These are phyloP conservation scores for Berkeleyomyces rouxiae DNA, from an alignment of 2,329 filamentous ascomycete species.

Conservation along the genomic window DNA sequence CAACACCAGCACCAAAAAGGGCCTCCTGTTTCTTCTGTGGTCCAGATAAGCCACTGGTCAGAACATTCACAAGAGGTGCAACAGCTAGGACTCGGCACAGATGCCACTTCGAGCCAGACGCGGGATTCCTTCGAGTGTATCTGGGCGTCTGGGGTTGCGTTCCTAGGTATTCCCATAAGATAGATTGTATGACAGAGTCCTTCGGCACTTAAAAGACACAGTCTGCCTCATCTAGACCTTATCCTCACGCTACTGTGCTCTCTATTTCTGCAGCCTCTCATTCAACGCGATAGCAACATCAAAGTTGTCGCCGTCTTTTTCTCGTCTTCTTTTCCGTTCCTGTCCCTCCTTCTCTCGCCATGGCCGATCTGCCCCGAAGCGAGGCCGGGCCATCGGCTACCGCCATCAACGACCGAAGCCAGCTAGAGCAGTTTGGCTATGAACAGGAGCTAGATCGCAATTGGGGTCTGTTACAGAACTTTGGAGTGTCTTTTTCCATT, in stretches of 20 bases:
- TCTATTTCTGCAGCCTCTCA: not conserved
- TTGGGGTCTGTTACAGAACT: slow-evolving; percentile 43
- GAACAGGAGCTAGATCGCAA: slow-evolving; percentile 41
- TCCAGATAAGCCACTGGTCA: too few species aligned
- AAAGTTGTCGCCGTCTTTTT: not conserved
- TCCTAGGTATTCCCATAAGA: not conserved
- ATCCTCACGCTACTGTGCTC: not conserved
- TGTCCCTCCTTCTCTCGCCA: not conserved
- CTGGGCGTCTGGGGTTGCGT: not conserved
- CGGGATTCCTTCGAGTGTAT: not conserved
- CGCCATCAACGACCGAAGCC: slow-evolving; percentile 30
- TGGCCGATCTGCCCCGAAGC: slow-evolving; percentile 1
- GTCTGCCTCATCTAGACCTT: not conserved
- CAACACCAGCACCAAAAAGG: too few species aligned
- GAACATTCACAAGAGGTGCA: not conserved
- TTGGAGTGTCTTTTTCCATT: slow-evolving; percentile 45
- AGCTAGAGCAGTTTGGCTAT: slow-evolving; percentile 26
- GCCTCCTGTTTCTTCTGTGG: too few species aligned
- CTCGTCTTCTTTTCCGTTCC: not conserved
- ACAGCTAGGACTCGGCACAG: not conserved
- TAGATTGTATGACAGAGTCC: too few species aligned
- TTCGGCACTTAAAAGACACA: not conserved
- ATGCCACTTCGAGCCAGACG: not conserved
- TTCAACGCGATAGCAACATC: too few species aligned
- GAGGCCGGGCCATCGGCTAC: slow-evolving; percentile 11